These are phyloP conservation scores for Heterococcus sp. DNA, from an alignment of 108 stramenopile species.

Conservation along the genomic window DNA sequence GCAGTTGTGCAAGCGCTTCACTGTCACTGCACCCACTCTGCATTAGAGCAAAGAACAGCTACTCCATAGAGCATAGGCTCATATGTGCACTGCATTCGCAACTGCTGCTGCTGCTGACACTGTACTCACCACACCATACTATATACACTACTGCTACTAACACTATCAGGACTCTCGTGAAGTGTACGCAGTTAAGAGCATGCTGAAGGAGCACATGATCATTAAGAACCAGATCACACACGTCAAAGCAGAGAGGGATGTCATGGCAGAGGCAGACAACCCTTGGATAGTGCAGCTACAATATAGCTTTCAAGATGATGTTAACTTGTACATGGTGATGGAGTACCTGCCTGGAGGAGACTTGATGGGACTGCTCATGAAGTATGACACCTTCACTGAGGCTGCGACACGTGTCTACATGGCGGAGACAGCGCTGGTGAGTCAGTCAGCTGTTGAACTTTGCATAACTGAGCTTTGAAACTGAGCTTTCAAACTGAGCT, in stretches of 20 bases:
- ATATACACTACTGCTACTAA: no score
- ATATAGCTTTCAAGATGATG: constrained; percentile 79
- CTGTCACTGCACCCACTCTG: no score
- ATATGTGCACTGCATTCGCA: no score
- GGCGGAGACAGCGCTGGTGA: constrained; percentile 97
- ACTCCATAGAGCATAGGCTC: no score
- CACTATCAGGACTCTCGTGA: constrained; percentile 27
- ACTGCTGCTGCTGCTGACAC: no score
- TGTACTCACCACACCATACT: no score
- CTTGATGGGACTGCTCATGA: constrained; percentile 90
- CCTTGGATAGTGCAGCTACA: constrained; percentile 92
- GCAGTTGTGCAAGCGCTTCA: no score
- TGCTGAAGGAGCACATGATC: constrained; percentile 99
- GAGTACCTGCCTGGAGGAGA: constrained; percentile 98
- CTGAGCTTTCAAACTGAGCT: background rate
- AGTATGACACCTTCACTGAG: constrained; percentile 68
- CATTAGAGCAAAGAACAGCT: no score
- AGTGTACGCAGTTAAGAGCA: constrained; percentile 94
- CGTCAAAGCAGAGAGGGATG: constrained; percentile 92
- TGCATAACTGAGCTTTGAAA: constrained; percentile 50
- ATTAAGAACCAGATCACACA: constrained; percentile 99
- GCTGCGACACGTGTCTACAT: constrained; percentile 86
- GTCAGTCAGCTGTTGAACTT: no score
- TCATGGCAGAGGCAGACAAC: constrained; percentile 74
- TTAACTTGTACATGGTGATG: constrained; percentile 76